phyloP scores from a whole-genome alignment of 192 early-diverging fungal species.

The Diversispora epigaea region DNA sequence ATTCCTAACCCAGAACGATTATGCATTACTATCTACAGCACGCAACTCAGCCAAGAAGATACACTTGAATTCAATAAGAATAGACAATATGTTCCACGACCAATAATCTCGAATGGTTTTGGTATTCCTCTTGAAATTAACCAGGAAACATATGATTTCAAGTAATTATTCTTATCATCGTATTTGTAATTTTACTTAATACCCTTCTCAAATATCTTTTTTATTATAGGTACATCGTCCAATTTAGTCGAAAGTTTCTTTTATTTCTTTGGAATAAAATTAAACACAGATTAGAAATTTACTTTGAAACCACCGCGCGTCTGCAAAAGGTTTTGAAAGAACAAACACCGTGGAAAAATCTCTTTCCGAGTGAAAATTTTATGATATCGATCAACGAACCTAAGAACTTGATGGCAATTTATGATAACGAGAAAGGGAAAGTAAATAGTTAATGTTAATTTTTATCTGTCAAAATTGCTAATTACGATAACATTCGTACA shows the following conservation, averaged over 20 bases:
- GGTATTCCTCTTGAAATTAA: constrained; percentile 16
- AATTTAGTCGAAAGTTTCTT: constrained; percentile 22
- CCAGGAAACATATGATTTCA: constrained; percentile 15
- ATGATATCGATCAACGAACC: constrained; percentile 29
- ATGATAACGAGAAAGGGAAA: constrained; percentile 6
- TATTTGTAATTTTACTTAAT: not conserved
- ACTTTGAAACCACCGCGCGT: constrained; percentile 10
- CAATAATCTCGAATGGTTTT: not conserved
- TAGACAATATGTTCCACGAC: not conserved
- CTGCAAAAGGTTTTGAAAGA: not conserved
- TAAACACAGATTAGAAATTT: not conserved
- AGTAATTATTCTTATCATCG: not conserved
- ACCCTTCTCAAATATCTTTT: not conserved
- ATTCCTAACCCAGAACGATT: not conserved
- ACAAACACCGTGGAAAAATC: constrained; percentile 2
- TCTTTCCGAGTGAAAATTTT: not conserved
- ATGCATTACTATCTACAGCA: constrained; percentile 5
- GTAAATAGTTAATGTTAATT: not conserved
- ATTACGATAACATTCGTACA: not conserved
- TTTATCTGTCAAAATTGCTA: not conserved
- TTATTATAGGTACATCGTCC: constrained; percentile 9
- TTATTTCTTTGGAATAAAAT: constrained; percentile 17
- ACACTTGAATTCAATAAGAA: constrained; percentile 10
- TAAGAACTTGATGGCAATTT: constrained; percentile 30
- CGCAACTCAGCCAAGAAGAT: constrained; percentile 8